phyloP scores from a whole-genome alignment of 805 yeast genomes.

The Lipomyces sp. region DNA sequence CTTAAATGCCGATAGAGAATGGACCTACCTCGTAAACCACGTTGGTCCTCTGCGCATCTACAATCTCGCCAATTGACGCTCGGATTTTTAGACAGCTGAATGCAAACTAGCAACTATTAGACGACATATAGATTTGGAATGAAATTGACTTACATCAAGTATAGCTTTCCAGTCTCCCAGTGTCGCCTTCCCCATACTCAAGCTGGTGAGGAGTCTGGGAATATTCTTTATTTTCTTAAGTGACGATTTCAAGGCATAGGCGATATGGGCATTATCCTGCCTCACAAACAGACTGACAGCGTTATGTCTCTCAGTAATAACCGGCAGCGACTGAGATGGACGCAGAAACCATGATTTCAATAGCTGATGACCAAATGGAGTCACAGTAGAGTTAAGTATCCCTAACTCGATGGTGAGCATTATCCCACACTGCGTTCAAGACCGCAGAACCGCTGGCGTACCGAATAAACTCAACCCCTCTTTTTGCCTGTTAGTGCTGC shows the following conservation, averaged over 20 bases:
- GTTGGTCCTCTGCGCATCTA: neutral
- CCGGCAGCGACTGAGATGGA: constrained; percentile 44
- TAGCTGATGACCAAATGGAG: constrained; percentile 44
- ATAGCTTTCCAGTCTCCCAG: constrained; percentile 45
- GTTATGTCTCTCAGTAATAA: constrained; percentile 45
- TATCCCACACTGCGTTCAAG: neutral
- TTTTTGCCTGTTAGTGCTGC: constrained; percentile 19
- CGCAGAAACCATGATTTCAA: constrained; percentile 47
- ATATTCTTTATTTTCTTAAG: constrained; percentile 46
- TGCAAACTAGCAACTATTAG: constrained; percentile 13
- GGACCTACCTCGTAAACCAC: constrained; percentile 11
- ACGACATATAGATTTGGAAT: constrained; percentile 28
- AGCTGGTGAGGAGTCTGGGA: constrained; percentile 32
- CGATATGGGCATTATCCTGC: constrained; percentile 36
- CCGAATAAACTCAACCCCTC: constrained; percentile 36
- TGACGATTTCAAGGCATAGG: constrained; percentile 38
- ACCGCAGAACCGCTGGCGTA: neutral
- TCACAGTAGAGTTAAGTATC: constrained; percentile 41
- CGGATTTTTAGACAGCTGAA: constrained; percentile 13
- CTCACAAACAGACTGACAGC: constrained; percentile 42
- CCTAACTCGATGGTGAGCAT: neutral
- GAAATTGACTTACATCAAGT: constrained; percentile 37
- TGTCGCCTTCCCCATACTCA: constrained; percentile 43
- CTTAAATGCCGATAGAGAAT: neutral
- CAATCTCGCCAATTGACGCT: constrained; percentile 7